Evolutionary conservation across 768 basidiomycete genomes (phyloP).

Genomic region (Tylopilus rubrobrunneus): DNA sequence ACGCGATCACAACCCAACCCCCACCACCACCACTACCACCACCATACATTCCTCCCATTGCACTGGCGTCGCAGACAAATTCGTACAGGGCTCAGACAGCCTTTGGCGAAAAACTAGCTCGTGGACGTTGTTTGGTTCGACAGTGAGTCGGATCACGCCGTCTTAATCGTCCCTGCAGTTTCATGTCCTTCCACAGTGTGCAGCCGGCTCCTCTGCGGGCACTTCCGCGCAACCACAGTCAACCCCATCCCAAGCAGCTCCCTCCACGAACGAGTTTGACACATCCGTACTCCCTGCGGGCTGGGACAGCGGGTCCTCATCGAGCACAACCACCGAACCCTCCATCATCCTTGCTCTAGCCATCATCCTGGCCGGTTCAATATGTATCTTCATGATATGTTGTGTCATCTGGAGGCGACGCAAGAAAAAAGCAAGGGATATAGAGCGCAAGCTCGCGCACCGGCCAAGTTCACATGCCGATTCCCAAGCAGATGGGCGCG

Average conservation of each 20-base stretch:
- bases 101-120: conserved; percentile 51
- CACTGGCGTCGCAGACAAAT: conserved; percentile 49
- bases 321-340: conserved; percentile 33
- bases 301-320: conserved; percentile 36
- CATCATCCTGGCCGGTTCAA: conserved; percentile 57
- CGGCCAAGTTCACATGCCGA: conserved; percentile 21
- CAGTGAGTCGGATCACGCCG: conserved; percentile 38
- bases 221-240: not conserved
- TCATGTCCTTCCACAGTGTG: conserved; percentile 17
- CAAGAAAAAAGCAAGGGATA: conserved; percentile 40
- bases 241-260: conserved; percentile 4
- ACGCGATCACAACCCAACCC: conserved; percentile 6
- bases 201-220: conserved; percentile 3
- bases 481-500: conserved; percentile 32
- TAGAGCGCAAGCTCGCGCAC: conserved; percentile 44
- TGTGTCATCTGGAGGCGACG: conserved; percentile 57
- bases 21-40: not conserved
- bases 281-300: conserved; percentile 46
- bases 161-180: not conserved
- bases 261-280: conserved; percentile 19
- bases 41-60: conserved; percentile 1
- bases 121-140: conserved; percentile 72
- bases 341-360: conserved; percentile 53
- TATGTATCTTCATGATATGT: conserved; percentile 56
- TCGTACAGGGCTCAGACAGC: conserved; percentile 47